Evolutionary conservation across 306 rosid genomes (phyloP), one percentile per base, ranked within the genome.

Genomic region (Pterocarpus santalinus): DNA sequence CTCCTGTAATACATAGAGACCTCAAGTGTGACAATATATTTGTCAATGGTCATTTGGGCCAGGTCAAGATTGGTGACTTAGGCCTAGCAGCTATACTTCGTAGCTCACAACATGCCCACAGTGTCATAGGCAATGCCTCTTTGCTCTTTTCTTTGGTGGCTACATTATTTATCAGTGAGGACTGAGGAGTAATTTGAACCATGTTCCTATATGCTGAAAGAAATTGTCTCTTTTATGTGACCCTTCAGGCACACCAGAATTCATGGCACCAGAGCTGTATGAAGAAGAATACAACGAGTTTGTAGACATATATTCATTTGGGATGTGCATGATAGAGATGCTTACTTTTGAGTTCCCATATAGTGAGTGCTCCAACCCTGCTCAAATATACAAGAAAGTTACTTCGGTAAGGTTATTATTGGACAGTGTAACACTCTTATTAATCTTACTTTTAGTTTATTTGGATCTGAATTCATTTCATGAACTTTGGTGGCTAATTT

Each of bases 361-460:
- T 8, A 88, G 85, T 72, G 97, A 95, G 79, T 95, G 98, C 86
- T 82, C 91, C 57, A 95, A 95, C 51, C 94, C 98, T 12, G 98
- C 98, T 78, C 98, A 95, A 81, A 95, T 95, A n/a, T 95, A 92
- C 90, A 95, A 92, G 88, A 95, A 90, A 90, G 98, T 95, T 55
- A 90, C 95, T 56, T 81, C 93, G 22, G 98, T 92, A 83, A 86
- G 91, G 39, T 49, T 35, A 32, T 13, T 11, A 44, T 34, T 61
- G 11, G 17, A 55, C 28, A 14, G 4, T 69, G 7, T 43, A 7
- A 12, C 5, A 51, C 57, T 55, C 65, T 15, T 0, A 38, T 15
- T 67, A 2, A 22, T 43, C 7, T 41, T 2, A 47, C n/a, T 73
- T 52, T 8, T 8, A 17, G 43, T 11, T 17, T 8, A 15, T 33